These are phyloP conservation scores for Athelia psychrophila DNA, from an alignment of 1,284 basidiomycete genomes.

Conservation along the genomic window DNA sequence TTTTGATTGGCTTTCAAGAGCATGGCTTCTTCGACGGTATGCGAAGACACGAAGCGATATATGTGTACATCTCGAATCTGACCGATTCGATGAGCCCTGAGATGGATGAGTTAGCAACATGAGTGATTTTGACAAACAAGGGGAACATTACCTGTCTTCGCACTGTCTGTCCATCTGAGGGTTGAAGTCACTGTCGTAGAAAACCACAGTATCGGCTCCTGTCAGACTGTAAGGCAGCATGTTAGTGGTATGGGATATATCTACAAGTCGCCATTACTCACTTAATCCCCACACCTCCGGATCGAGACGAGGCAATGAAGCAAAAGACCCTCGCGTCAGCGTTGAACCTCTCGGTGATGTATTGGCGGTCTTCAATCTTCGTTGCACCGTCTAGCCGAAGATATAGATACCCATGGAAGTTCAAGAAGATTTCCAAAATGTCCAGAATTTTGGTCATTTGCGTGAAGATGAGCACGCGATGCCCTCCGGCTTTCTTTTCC, in stretches of 20 bases:
- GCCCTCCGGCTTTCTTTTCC: slow-evolving; percentile 82
- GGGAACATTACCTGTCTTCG: slow-evolving; percentile 74
- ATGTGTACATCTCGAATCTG: slow-evolving; percentile 98
- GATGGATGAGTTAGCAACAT: slow-evolving; percentile 6
- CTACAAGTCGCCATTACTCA: slow-evolving; percentile 30
- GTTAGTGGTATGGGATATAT: slow-evolving; percentile 8
- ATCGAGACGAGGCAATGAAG: slow-evolving; percentile 92
- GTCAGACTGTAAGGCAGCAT: slow-evolving; percentile 60
- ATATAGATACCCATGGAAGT: slow-evolving; percentile 92
- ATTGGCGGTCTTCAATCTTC: slow-evolving; percentile 94
- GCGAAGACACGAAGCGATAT: slow-evolving; percentile 90
- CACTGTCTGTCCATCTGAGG: slow-evolving; percentile 97
- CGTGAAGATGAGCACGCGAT: slow-evolving; percentile 93
- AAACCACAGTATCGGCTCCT: slow-evolving; percentile 96
- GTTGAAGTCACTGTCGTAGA: slow-evolving; percentile 98
- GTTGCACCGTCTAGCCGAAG: slow-evolving; percentile 92
- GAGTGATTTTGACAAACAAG: not conserved
- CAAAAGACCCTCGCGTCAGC: slow-evolving; percentile 87
- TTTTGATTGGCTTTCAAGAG: slow-evolving; percentile 97
- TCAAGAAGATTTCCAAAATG: slow-evolving; percentile 92
- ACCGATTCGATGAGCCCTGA: slow-evolving; percentile 88
- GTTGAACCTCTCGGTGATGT: slow-evolving; percentile 97
- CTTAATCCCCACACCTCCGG: slow-evolving; percentile 97
- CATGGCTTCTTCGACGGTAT: slow-evolving; percentile 97
- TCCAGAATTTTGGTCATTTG: slow-evolving; percentile 97